Evolutionary conservation across 768 basidiomycete genomes (phyloP).

Genomic region (Boletus fagicola): DNA sequence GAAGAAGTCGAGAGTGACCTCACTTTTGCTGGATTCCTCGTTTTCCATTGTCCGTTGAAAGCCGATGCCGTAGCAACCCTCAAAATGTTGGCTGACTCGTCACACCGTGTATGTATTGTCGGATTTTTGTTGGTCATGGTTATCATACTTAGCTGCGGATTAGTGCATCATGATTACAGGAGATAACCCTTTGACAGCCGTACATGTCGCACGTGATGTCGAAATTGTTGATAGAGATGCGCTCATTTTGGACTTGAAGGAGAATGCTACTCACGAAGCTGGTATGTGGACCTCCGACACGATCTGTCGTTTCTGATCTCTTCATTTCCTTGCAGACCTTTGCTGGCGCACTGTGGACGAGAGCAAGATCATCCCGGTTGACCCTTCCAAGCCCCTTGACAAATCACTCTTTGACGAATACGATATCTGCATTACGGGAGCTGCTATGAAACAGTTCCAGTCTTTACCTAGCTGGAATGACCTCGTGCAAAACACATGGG

Average conservation of each 20-base stretch:
- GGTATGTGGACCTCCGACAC: conserved; percentile 45
- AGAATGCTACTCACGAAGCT: conserved; percentile 66
- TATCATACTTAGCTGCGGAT: not conserved
- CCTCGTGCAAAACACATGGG: conserved; percentile 94
- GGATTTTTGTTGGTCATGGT: not conserved
- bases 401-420: conserved; percentile 73
- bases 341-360: conserved; percentile 96
- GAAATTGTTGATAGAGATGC: conserved; percentile 97
- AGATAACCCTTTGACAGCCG: conserved; percentile 95
- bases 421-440: conserved; percentile 96
- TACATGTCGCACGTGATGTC: conserved; percentile 93
- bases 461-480: conserved; percentile 65
- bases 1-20: conserved; percentile 77
- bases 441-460: conserved; percentile 87
- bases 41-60: conserved; percentile 98
- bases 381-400: conserved; percentile 79
- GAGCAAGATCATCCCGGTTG: conserved; percentile 79
- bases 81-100: conserved; percentile 94
- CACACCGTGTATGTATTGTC: conserved; percentile 75
- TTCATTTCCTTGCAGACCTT: conserved; percentile 52
- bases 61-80: conserved; percentile 85
- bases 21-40: conserved; percentile 91
- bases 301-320: not conserved
- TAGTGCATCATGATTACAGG: conserved; percentile 99
- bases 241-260: conserved; percentile 86